Conservation (phyloP, 192 early-diverging fungal species). For the Dissophora ornata region DNA sequence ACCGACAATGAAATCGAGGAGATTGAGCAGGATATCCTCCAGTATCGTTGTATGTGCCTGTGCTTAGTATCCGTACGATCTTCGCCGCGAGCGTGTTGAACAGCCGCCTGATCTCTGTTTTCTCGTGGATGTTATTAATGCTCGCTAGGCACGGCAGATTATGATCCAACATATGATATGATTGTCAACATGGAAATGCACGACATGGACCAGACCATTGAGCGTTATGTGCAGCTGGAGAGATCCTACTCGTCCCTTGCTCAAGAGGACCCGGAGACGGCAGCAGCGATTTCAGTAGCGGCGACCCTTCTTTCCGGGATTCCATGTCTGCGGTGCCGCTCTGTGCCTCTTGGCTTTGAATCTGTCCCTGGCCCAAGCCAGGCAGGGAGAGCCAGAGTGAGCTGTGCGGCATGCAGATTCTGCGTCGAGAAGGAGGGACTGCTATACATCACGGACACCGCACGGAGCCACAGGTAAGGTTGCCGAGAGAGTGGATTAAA, state of each 20-base stretch:
- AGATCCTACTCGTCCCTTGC: neutral
- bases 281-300: slow-evolving; percentile 38
- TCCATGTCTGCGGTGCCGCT: slow-evolving; percentile 33
- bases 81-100: too few relatives aligned
- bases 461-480: slow-evolving; percentile 24
- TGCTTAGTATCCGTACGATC: too few relatives aligned
- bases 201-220: slow-evolving; percentile 27
- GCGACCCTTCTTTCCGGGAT: slow-evolving; percentile 12
- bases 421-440: slow-evolving; percentile 25
- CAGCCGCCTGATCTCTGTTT: too few relatives aligned
- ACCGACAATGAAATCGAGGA: slow-evolving; percentile 40
- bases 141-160: slow-evolving; percentile 20
- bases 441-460: slow-evolving; percentile 24
- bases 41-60: slow-evolving; percentile 27
- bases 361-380: neutral
- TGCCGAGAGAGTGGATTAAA: neutral
- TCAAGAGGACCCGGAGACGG: slow-evolving; percentile 42
- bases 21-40: slow-evolving; percentile 44
- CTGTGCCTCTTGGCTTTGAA: slow-evolving; percentile 20
- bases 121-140: neutral
- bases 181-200: slow-evolving; percentile 31
- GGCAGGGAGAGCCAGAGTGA: neutral
- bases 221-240: slow-evolving; percentile 35
- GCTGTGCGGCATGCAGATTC: slow-evolving; percentile 25
- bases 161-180: slow-evolving; percentile 41